Conservation (phyloP, 1,284 basidiomycete species). For the Sporisorium graminicola region DNA sequence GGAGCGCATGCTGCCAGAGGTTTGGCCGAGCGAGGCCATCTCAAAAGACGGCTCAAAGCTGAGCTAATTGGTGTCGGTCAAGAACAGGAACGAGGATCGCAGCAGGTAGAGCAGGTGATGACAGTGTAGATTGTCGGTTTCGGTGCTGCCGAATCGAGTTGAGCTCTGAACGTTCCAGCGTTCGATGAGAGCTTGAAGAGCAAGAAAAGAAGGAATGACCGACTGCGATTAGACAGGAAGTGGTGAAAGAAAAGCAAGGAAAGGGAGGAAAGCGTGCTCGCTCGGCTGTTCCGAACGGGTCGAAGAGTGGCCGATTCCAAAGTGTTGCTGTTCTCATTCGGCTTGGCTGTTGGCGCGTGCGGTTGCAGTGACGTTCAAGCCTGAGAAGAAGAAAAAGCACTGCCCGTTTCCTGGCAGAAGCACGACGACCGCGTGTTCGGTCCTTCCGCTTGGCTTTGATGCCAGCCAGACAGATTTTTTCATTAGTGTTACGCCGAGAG, state of each 20-base stretch:
- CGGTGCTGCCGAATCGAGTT: neutral
- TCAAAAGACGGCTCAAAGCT: neutral
- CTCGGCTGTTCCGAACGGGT: constrained; percentile 11
- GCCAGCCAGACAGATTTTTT: neutral
- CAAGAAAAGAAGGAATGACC: neutral
- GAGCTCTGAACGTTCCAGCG: constrained; percentile 10
- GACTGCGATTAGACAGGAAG: neutral
- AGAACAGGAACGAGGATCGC: too few relatives aligned
- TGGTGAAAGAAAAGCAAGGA: too few relatives aligned
- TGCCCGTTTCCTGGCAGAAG: neutral
- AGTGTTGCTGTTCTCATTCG: constrained; percentile 1
- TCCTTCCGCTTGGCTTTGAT: neutral
- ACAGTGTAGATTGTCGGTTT: neutral
- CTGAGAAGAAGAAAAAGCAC: constrained; percentile 13
- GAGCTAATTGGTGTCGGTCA: too few relatives aligned
- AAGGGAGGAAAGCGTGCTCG: neutral
- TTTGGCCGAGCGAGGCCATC: constrained; percentile 55
- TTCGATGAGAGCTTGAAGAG: neutral
- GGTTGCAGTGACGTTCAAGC: neutral
- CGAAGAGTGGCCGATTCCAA: too few relatives aligned
- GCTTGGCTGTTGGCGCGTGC: constrained; percentile 28
- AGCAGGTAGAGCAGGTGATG: neutral
- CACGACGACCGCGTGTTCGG: constrained; percentile 8
- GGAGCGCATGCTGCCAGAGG: constrained; percentile 46
- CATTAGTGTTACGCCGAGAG: neutral